Conservation (phyloP, 139 green algal genomes). For the Spirogloea muscicola region DNA sequence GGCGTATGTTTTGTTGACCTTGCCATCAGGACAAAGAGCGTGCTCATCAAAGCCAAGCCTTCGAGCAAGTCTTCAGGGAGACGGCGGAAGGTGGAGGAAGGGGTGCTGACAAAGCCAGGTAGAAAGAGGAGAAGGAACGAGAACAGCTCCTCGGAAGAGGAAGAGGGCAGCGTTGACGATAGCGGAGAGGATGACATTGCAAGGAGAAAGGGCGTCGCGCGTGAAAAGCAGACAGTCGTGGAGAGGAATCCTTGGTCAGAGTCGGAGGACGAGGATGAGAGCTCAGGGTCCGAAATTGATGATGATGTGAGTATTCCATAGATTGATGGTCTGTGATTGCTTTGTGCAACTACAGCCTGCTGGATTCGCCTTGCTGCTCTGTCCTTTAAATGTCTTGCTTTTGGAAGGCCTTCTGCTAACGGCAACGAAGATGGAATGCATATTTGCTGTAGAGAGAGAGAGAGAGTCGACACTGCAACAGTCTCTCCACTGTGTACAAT, state of each 20-base stretch:
- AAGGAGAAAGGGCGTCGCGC: background rate
- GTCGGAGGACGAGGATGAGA: constrained; percentile 20
- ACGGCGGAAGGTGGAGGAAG: background rate
- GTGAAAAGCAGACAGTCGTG: constrained; percentile 16
- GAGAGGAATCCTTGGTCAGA: constrained; percentile 24
- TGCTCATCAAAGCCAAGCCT: background rate
- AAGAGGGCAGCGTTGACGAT: too few species aligned
- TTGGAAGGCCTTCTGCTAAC: background rate
- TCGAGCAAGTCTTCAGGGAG: background rate
- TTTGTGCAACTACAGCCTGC: background rate
- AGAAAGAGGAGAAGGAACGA: background rate
- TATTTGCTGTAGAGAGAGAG: too few species aligned
- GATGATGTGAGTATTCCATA: constrained; percentile 20
- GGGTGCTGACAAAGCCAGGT: background rate
- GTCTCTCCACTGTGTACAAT: too few species aligned
- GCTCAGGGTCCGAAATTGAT: background rate
- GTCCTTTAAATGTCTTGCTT: background rate
- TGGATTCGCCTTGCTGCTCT: background rate
- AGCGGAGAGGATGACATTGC: constrained; percentile 5
- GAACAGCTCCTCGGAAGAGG: background rate
- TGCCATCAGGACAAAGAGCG: background rate
- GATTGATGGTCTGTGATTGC: too few species aligned
- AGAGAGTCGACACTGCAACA: too few species aligned
- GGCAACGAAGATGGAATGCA: too few species aligned
- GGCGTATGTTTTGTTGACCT: too few species aligned